phyloP scores from a whole-genome alignment of 2,329 filamentous ascomycete genomes.

The Arthrobotrys sinensis region DNA sequence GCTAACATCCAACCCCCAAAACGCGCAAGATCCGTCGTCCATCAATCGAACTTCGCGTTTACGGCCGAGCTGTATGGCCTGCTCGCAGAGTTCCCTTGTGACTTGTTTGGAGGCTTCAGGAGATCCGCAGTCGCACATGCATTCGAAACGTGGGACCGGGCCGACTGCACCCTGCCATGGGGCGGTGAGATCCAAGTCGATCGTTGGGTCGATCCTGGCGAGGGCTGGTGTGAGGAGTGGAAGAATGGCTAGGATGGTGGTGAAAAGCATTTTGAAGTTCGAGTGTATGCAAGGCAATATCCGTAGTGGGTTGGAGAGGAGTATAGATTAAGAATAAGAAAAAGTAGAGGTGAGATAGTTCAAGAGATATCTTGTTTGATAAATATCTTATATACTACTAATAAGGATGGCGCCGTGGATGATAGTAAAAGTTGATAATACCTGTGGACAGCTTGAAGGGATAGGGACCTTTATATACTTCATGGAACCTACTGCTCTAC shows the following conservation, averaged over 20 bases:
- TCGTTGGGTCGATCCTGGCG: not conserved
- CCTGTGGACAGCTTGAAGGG: too few relatives aligned
- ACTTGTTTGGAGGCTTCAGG: constrained; percentile 24
- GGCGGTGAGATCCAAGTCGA: constrained; percentile 6
- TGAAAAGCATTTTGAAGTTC: constrained; percentile 37
- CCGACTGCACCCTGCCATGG: constrained; percentile 40
- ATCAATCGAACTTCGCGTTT: constrained; percentile 48
- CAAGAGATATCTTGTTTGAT: too few relatives aligned
- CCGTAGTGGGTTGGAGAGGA: too few relatives aligned
- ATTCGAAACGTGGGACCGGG: constrained; percentile 52
- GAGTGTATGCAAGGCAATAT: not conserved
- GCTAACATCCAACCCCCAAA: constrained; percentile 51
- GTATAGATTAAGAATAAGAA: too few relatives aligned
- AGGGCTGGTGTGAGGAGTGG: constrained; percentile 6
- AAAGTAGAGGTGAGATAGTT: too few relatives aligned
- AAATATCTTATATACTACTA: too few relatives aligned
- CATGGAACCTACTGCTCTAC: too few relatives aligned
- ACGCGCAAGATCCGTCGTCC: constrained; percentile 48
- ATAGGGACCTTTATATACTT: too few relatives aligned
- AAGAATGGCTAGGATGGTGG: constrained; percentile 12
- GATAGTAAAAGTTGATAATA: too few relatives aligned
- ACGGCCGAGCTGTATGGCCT: constrained; percentile 34
- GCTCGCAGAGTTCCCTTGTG: constrained; percentile 45
- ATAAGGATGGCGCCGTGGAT: too few relatives aligned
- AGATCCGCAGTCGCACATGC: constrained; percentile 48